Base-by-base conservation (phyloP, 108 stramenopile species). In the Asterionellopsis glacialis region DNA sequence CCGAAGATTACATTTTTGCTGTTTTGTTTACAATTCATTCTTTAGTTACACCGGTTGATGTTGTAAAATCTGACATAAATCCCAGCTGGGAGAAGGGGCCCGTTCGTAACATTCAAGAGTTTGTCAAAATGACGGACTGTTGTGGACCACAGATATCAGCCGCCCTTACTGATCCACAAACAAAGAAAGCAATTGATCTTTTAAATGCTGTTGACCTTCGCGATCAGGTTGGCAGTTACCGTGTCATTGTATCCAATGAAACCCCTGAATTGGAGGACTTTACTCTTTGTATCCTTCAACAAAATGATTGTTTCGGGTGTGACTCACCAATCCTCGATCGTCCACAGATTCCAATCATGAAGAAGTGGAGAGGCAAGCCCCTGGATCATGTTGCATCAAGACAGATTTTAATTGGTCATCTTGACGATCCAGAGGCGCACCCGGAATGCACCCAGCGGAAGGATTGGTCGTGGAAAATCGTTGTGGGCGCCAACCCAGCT, bases 231-330 rank as follows among this genome's bases (percentile, higher is more conserved):
- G 79, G 80, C 10, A 79, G 84, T 38, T 97, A 97, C 64, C 81
- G 97, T 13, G 92, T 89, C 55, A 92, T 98, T 63, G 94, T 94
- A 3, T 95, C 93, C 1, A 90, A 94, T 68, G 97, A 98, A 72
- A 86, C 87, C 11, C 75, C 84, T 41, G 51, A 87, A 61, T 65
- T 98, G 27, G 74, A 85, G 62, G 86, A 91, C 45, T 97, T 97
- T 58, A 77, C 82, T 26, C 74, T 93, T 38, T 97, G 96, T 65
- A 91, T 97, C 43, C 67, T 97, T 41, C 88, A 93, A 68, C 90
- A 92, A 73, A 82, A 97, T 70, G 94, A 97, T 64, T 82, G 90
- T 45, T 95, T 98, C 74, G 64, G 74, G 38, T 91, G 88, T 57
- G 72, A 72, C 18, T 88, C 95, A 7, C 61, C 67, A 10, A 80